A percentile compares a stretch with the other conserved stretches of the same genome.
Conservation (phyloP, 768 basidiomycete species). For the Symmetrospora coprosmae region DNA sequence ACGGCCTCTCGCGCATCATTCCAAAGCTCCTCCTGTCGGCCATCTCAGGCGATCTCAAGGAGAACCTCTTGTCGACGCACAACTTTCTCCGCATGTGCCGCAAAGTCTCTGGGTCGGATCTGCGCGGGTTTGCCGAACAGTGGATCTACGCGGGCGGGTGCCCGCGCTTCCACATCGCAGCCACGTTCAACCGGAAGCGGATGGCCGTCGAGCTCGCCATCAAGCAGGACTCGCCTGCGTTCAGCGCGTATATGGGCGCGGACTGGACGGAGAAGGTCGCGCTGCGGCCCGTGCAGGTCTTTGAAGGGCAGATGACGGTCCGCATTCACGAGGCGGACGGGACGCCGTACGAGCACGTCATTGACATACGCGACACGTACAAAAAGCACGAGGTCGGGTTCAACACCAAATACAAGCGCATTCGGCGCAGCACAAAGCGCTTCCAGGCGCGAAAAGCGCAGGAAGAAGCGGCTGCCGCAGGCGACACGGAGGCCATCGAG, state of each 20-base stretch:
- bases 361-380: constrained; percentile 70
- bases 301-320: constrained; percentile 98
- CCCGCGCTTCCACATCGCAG: constrained; percentile 74
- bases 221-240: constrained; percentile 70
- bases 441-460: constrained; percentile 84
- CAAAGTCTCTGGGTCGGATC: constrained; percentile 64
- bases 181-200: constrained; percentile 90
- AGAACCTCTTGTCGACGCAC: constrained; percentile 70
- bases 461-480: constrained; percentile 80
- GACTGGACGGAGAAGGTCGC: constrained; percentile 29
- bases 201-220: constrained; percentile 96
- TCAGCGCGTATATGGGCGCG: constrained; percentile 24
- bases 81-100: constrained; percentile 79
- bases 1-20: constrained; percentile 83
- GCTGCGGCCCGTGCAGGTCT: constrained; percentile 56
- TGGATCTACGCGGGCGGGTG: constrained; percentile 98
- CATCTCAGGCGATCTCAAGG: constrained; percentile 64
- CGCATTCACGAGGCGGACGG: constrained; percentile 98
- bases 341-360: constrained; percentile 93
- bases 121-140: constrained; percentile 84
- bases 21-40: constrained; percentile 91
- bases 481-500: constrained; percentile 79
- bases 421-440: constrained; percentile 89
- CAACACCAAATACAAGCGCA: constrained; percentile 94
- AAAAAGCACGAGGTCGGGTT: constrained; percentile 97